Percentiles rank a stretch among this genome's conserved stretches.
Conservation (phyloP, 345 rosid species). For the Gossypium australe region DNA sequence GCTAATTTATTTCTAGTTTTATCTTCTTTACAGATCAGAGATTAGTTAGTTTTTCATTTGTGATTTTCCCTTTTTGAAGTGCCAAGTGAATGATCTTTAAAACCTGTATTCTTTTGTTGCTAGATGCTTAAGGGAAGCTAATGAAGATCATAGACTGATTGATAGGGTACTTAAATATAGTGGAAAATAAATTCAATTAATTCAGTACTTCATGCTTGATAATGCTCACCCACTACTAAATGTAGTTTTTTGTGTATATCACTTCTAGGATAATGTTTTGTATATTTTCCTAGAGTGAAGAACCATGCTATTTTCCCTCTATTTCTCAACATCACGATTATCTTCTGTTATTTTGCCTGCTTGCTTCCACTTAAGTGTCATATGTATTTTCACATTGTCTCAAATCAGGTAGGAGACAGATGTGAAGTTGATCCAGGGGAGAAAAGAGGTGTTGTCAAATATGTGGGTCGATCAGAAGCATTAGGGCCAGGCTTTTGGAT, state of each 20-base stretch:
- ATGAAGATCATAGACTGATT: slow-evolving; percentile 1
- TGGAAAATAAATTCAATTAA: neutral
- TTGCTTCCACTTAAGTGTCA: neutral
- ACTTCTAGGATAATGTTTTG: neutral
- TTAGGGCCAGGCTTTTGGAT: slow-evolving; percentile 82
- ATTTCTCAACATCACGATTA: neutral
- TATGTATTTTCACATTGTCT: neutral
- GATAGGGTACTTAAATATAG: neutral
- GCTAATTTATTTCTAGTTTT: neutral
- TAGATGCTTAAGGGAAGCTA: neutral
- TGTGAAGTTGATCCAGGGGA: slow-evolving; percentile 1
- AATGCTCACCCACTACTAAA: neutral
- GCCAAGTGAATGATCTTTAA: neutral
- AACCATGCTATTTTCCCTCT: neutral
- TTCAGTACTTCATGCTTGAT: neutral
- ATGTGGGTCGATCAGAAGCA: slow-evolving; percentile 5
- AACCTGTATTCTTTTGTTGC: neutral
- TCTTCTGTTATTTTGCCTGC: slow-evolving; percentile 11
- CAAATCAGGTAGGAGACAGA: slow-evolving; percentile 6
- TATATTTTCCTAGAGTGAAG: neutral
- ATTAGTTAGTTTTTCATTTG: neutral
- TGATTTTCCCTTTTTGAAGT: neutral
- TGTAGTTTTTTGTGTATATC: neutral
- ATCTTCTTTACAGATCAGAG: neutral
- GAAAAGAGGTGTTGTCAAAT: slow-evolving; percentile 4